phyloP scores from a whole-genome alignment of 129 eudicot species.

The Centella asiatica region DNA sequence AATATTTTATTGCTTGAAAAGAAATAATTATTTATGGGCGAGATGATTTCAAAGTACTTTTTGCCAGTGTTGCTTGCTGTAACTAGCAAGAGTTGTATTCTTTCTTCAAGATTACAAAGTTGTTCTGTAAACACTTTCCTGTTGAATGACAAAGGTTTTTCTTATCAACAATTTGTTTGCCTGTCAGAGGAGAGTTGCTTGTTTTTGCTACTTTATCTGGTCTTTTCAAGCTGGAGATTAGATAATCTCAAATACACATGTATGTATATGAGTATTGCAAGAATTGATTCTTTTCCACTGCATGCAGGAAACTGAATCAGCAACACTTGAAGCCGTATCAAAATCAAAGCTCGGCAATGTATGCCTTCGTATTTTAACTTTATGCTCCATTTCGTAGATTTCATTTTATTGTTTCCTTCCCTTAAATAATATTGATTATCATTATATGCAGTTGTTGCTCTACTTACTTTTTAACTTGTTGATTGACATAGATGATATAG shows the following conservation, averaged over 20 bases:
- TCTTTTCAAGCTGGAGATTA: too few species aligned
- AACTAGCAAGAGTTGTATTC: too few species aligned
- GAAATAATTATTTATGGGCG: too few species aligned
- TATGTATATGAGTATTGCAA: background rate
- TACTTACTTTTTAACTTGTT: background rate
- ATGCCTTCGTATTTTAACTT: constrained; percentile 24
- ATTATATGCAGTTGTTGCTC: background rate
- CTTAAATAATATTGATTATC: constrained; percentile 4
- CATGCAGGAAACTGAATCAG: constrained; percentile 91
- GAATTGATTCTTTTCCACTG: background rate
- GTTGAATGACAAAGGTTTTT: too few species aligned
- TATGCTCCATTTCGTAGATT: background rate
- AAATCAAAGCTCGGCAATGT: constrained; percentile 88
- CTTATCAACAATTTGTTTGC: too few species aligned
- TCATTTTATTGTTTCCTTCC: background rate
- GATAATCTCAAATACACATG: too few species aligned
- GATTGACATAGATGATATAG: background rate
- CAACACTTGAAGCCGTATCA: constrained; percentile 91
- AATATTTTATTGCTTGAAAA: too few species aligned
- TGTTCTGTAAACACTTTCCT: too few species aligned
- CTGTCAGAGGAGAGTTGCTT: background rate
- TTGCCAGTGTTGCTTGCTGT: too few species aligned
- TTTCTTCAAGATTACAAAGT: too few species aligned
- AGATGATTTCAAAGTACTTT: too few species aligned
- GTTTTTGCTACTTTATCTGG: background rate